Percentiles rank a stretch among this genome's conserved stretches.
Conservation (phyloP, 495 filamentous ascomycete genomes). For the Tricharina praecox region DNA sequence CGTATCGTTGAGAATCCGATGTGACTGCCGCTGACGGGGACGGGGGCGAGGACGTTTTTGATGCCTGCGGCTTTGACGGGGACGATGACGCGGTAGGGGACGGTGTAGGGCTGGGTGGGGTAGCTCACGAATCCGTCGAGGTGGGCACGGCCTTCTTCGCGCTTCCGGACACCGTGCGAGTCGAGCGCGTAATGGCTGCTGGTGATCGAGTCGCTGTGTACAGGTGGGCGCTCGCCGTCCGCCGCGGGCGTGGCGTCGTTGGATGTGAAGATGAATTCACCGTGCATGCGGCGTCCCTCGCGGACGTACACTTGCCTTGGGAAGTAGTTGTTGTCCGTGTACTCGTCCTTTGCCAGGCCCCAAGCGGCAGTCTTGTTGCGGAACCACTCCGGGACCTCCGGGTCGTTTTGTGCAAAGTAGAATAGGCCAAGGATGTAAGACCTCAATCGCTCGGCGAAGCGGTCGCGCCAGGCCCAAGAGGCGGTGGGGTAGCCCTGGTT, state of each 20-base stretch:
- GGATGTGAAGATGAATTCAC: slow-evolving; percentile 5
- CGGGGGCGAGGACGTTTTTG: slow-evolving; percentile 3
- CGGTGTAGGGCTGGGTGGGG: neutral
- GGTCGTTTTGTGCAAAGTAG: slow-evolving; percentile 8
- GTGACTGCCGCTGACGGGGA: slow-evolving; percentile 3
- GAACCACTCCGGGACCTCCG: slow-evolving; percentile 6
- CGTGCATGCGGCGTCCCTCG: slow-evolving; percentile 4
- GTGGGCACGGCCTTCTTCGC: neutral
- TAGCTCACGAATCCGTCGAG: slow-evolving; percentile 6
- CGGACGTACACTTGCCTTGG: slow-evolving; percentile 7
- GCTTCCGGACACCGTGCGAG: slow-evolving; percentile 7
- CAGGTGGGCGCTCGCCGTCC: neutral
- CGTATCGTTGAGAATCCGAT: slow-evolving; percentile 6
- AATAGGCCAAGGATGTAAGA: slow-evolving; percentile 6
- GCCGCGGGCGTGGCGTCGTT: neutral
- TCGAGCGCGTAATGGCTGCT: slow-evolving; percentile 5
- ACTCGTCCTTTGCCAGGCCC: slow-evolving; percentile 9
- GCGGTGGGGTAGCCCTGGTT: slow-evolving; percentile 4
- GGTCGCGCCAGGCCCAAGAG: slow-evolving; percentile 1
- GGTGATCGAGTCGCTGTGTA: slow-evolving; percentile 5
- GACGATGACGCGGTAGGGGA: neutral
- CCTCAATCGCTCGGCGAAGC: slow-evolving; percentile 3
- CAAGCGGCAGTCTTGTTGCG: neutral
- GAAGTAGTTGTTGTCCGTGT: slow-evolving; percentile 6
- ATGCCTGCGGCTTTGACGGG: neutral